Evolutionary conservation across 805 yeast genomes (phyloP).

Genomic region (Lipomyces mesembrius): DNA sequence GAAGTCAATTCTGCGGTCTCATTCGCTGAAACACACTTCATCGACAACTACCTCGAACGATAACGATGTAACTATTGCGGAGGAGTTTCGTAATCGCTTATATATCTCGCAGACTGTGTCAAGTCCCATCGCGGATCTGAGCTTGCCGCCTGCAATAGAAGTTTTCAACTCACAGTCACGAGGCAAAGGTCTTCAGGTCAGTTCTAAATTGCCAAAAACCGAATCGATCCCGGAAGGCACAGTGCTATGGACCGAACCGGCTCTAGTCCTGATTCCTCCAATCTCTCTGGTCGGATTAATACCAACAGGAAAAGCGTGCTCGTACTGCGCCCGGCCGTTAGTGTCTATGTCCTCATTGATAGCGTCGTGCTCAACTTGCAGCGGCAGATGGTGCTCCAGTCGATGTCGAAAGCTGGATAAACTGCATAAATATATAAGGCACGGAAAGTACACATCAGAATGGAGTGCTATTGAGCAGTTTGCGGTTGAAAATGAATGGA

Average conservation of each 20-base stretch:
- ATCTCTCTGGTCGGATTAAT: slow-evolving; percentile 66
- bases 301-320: slow-evolving; percentile 67
- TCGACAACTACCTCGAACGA: neutral
- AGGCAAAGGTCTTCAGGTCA: slow-evolving; percentile 63
- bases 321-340: slow-evolving; percentile 68
- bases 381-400: slow-evolving; percentile 71
- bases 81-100: slow-evolving; percentile 13
- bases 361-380: slow-evolving; percentile 65
- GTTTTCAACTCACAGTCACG: slow-evolving; percentile 56
- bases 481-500: slow-evolving; percentile 69
- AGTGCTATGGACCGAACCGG: slow-evolving; percentile 64
- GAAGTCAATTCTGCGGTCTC: slow-evolving; percentile 51
- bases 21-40: neutral
- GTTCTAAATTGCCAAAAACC: slow-evolving; percentile 44
- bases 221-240: slow-evolving; percentile 55
- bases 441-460: slow-evolving; percentile 51
- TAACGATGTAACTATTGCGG: neutral
- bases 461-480: slow-evolving; percentile 64
- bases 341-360: slow-evolving; percentile 49
- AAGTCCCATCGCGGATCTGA: slow-evolving; percentile 52
- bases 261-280: slow-evolving; percentile 68
- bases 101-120: slow-evolving; percentile 62
- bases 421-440: slow-evolving; percentile 63
- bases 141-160: slow-evolving; percentile 50
- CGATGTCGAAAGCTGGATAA: slow-evolving; percentile 61